These are phyloP conservation scores for Citrullus colocynthis DNA, from an alignment of 306 rosid genomes.

Conservation along the genomic window DNA sequence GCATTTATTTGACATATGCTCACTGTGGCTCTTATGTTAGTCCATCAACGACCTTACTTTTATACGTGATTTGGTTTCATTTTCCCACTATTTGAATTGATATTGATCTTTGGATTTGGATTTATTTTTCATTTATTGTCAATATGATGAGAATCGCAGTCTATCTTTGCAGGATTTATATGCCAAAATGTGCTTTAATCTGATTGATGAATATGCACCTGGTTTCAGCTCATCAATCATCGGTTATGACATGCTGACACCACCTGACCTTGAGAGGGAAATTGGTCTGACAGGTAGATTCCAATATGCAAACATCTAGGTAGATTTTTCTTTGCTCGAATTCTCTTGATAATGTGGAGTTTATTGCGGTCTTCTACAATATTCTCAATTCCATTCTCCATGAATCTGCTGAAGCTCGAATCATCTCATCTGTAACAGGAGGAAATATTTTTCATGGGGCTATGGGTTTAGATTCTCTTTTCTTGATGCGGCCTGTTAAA, in stretches of 20 bases:
- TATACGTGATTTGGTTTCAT: background rate
- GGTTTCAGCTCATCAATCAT: constrained; percentile 69
- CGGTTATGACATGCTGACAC: constrained; percentile 87
- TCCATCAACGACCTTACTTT: background rate
- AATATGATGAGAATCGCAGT: background rate
- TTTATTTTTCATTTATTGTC: background rate
- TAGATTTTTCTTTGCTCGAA: background rate
- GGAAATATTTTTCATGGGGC: constrained; percentile 93
- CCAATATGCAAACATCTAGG: background rate
- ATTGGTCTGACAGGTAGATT: constrained; percentile 69
- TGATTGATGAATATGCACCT: constrained; percentile 88
- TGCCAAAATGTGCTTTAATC: constrained; percentile 52
- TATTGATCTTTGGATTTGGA: background rate
- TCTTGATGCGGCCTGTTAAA: constrained; percentile 70
- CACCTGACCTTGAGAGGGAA: constrained; percentile 94
- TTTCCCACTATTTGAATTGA: background rate
- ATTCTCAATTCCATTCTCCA: background rate
- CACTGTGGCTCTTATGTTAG: background rate
- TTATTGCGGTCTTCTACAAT: background rate
- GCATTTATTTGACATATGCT: background rate
- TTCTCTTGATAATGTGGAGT: background rate
- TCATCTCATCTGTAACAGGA: constrained; percentile 22
- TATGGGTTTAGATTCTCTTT: constrained; percentile 88
- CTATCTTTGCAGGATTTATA: constrained; percentile 45
- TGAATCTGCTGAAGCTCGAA: background rate